Conservation (phyloP, 177 flowering plant species). For the Vitis hybrid region DNA sequence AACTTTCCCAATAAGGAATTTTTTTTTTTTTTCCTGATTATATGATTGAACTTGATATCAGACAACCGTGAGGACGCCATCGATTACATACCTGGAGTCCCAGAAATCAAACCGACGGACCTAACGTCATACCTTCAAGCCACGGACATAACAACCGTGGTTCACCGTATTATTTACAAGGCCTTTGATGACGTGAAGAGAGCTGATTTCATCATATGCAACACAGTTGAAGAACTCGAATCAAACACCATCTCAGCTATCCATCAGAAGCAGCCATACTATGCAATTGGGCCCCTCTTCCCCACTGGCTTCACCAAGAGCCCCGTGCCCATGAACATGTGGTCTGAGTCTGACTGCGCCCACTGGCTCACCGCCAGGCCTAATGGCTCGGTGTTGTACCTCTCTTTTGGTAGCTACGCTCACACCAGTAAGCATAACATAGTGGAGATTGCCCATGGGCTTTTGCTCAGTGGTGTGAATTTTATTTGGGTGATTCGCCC, state of each 20-base stretch:
- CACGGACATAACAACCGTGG: conserved; percentile 23
- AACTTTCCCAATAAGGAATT: too few species aligned
- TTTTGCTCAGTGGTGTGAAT: conserved; percentile 20
- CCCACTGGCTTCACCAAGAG: conserved; percentile 22
- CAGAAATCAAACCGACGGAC: conserved; percentile 39
- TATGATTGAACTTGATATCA: conserved; percentile 6
- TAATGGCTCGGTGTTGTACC: conserved; percentile 28
- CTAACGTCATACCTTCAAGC: conserved; percentile 45
- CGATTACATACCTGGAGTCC: conserved; percentile 53
- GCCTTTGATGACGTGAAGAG: conserved; percentile 37
- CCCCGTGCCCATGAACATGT: conserved; percentile 25
- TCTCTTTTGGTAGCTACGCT: conserved; percentile 38
- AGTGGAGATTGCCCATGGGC: conserved; percentile 31
- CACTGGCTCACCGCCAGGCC: conserved; percentile 32
- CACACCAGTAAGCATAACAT: conserved; percentile 16
- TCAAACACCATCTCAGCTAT: conserved; percentile 34
- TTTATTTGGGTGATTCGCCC: conserved; percentile 39
- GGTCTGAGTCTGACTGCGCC: conserved; percentile 36
- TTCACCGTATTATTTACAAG: conserved; percentile 31
- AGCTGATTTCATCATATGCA: conserved; percentile 36
- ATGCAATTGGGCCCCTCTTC: conserved; percentile 49
- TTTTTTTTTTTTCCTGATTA: neutral
- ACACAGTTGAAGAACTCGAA: conserved; percentile 52
- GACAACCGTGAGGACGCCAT: conserved; percentile 38
- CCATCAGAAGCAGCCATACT: conserved; percentile 28